Conservation (phyloP, 345 rosid genomes). For the Citrus hindsii region DNA sequence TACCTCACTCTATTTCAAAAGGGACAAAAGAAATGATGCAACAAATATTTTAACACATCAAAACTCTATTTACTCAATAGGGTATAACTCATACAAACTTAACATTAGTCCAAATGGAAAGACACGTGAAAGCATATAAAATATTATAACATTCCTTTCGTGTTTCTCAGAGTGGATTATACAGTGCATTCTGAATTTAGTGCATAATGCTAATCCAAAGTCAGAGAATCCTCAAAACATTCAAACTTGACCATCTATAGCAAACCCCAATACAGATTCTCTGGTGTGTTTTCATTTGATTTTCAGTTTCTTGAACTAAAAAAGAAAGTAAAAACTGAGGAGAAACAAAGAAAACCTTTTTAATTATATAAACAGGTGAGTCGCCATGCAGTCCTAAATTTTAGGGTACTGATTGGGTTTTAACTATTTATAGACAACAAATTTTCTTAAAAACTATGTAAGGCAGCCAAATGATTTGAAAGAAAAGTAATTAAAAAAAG, state of each 20-base stretch:
- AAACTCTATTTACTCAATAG: neutral
- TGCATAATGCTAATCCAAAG: neutral
- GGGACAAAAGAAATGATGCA: neutral
- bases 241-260: neutral
- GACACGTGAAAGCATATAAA: neutral
- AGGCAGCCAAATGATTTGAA: slow-evolving; percentile 12
- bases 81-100: neutral
- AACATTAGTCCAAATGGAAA: neutral
- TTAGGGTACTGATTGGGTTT: neutral
- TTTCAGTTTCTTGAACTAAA: neutral
- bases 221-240: neutral
- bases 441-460: neutral
- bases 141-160: neutral
- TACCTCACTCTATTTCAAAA: neutral
- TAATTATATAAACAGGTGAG: neutral
- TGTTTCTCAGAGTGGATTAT: neutral
- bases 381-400: neutral
- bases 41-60: neutral
- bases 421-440: neutral
- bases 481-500: neutral
- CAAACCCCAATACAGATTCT: neutral
- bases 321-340: neutral
- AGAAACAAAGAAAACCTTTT: neutral
- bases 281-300: neutral
- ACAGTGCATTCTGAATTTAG: neutral